Evolutionary conservation across 257 asterid species (phyloP).

Genomic region (Gentiana dahurica): DNA sequence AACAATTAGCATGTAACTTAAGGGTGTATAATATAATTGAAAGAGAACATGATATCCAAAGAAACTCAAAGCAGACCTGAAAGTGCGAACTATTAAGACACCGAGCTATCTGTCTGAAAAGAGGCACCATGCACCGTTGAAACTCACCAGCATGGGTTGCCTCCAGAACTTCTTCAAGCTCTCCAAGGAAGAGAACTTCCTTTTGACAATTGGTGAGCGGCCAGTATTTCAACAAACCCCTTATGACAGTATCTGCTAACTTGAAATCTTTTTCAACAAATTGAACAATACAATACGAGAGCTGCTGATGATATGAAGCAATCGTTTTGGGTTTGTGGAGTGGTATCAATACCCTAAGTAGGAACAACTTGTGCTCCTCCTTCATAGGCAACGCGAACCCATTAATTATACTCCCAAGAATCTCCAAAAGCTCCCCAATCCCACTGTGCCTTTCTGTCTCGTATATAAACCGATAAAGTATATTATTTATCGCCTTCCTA

Average conservation of each 20-base stretch:
- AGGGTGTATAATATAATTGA: too few species aligned
- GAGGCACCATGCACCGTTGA: constrained; percentile 68
- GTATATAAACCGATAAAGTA: constrained; percentile 61
- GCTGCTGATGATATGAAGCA: constrained; percentile 59
- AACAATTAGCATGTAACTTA: too few species aligned
- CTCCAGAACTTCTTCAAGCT: constrained; percentile 76
- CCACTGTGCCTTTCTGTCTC: constrained; percentile 77
- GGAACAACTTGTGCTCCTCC: constrained; percentile 91
- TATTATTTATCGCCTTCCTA: constrained; percentile 68
- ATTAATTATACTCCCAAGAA: constrained; percentile 78
- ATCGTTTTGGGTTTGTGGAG: constrained; percentile 73
- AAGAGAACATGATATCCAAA: too few species aligned
- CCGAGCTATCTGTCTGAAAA: constrained; percentile 64
- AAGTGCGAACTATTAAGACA: constrained; percentile 67
- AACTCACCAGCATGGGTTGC: constrained; percentile 56
- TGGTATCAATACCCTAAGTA: constrained; percentile 68
- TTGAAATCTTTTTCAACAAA: constrained; percentile 76
- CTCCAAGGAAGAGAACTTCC: constrained; percentile 78
- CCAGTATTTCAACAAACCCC: constrained; percentile 84
- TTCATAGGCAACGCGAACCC: constrained; percentile 94
- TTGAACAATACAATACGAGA: constrained; percentile 57
- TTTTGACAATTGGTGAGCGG: constrained; percentile 65
- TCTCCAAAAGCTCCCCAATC: constrained; percentile 79
- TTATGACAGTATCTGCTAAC: constrained; percentile 58
- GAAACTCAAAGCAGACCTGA: constrained; percentile 40